These are phyloP conservation scores for Pyrenula aspistea DNA, from an alignment of 495 filamentous ascomycete species.

Conservation along the genomic window DNA sequence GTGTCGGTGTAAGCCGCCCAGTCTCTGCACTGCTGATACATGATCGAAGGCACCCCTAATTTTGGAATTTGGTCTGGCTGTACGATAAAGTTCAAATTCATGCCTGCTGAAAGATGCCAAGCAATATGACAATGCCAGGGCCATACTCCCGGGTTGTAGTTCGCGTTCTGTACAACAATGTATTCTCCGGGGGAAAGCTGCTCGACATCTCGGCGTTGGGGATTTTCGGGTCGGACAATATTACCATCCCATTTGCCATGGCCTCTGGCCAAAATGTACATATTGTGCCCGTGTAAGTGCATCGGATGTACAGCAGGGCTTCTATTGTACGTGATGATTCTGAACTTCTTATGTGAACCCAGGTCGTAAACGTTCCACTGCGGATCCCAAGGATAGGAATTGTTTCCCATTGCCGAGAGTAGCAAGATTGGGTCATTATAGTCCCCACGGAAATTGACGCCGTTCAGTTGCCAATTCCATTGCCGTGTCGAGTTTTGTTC, in stretches of 20 bases:
- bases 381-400: conserved; percentile 7
- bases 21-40: background rate
- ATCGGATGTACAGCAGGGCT: conserved; percentile 70
- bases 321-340: conserved; percentile 61
- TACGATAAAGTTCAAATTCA: conserved; percentile 35
- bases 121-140: conserved; percentile 55
- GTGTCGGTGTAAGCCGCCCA: background rate
- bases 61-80: conserved; percentile 22
- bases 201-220: conserved; percentile 44
- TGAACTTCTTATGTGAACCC: conserved; percentile 1
- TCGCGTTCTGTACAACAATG: conserved; percentile 53
- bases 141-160: conserved; percentile 54
- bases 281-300: conserved; percentile 80
- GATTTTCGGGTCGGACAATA: conserved; percentile 10
- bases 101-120: conserved; percentile 43
- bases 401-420: conserved; percentile 16
- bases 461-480: conserved; percentile 17
- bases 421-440: conserved; percentile 24
- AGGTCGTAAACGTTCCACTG: conserved; percentile 6
- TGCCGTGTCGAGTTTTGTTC: conserved; percentile 13
- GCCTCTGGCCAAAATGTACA: conserved; percentile 52
- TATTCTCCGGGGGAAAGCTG: conserved; percentile 41
- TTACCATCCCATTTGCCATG: conserved; percentile 6
- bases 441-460: conserved; percentile 15
- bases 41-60: background rate